These are phyloP conservation scores for Shiraia bambusicola DNA, from an alignment of 2,329 filamentous ascomycete species.

Conservation along the genomic window DNA sequence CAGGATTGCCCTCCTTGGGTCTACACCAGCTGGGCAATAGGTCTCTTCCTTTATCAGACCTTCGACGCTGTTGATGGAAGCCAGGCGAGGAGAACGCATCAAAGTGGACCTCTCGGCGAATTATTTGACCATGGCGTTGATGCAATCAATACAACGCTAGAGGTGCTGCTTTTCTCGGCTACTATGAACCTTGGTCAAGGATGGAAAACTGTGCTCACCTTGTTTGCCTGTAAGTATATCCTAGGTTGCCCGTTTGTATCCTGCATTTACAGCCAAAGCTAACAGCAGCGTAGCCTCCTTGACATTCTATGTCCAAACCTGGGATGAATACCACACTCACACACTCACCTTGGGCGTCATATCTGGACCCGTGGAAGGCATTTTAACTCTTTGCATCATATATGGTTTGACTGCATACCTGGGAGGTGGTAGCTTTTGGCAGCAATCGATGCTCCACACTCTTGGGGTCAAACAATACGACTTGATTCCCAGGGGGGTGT, in stretches of 20 bases:
- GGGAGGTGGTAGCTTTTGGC: constrained; percentile 92
- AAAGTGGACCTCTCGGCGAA: constrained; percentile 91
- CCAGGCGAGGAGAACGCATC: constrained; percentile 86
- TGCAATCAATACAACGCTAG: constrained; percentile 92
- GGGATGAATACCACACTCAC: constrained; percentile 99
- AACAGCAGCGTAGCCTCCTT: constrained; percentile 62
- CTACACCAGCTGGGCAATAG: constrained; percentile 86
- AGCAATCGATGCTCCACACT: constrained; percentile 73
- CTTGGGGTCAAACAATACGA: constrained; percentile 65
- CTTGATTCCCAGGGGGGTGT: constrained; percentile 69
- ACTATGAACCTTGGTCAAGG: constrained; percentile 91
- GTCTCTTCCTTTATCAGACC: constrained; percentile 94
- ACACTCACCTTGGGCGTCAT: constrained; percentile 88
- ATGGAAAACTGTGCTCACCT: constrained; percentile 80
- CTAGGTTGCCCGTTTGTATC: neutral
- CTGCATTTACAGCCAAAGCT: constrained; percentile 3
- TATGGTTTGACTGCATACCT: constrained; percentile 82
- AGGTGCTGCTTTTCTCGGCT: constrained; percentile 86
- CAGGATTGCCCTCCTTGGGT: constrained; percentile 94
- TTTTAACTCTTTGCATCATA: constrained; percentile 78
- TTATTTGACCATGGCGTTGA: constrained; percentile 97
- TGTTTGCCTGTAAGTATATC: constrained; percentile 70
- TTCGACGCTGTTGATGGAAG: constrained; percentile 96
- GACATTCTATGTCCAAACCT: constrained; percentile 99
- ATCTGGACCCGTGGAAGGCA: constrained; percentile 92